Conservation (phyloP, 306 rosid species). For the Pyrus betulifolia region DNA sequence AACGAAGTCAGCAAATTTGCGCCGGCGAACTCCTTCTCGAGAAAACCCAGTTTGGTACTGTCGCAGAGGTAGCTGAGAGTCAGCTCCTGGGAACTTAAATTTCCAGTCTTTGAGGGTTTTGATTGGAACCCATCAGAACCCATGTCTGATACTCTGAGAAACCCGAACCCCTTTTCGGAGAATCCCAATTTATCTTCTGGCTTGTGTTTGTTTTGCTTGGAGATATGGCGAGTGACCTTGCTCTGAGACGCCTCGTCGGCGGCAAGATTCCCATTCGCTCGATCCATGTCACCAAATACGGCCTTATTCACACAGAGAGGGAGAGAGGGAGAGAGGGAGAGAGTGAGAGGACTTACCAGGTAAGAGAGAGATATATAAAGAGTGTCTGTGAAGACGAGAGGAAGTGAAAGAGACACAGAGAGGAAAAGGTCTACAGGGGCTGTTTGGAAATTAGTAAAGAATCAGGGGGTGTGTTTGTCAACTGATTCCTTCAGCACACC, state of each 20-base stretch:
- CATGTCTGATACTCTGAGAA: constrained; percentile 35
- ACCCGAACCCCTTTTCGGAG: constrained; percentile 33
- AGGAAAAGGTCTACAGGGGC: constrained; percentile 7
- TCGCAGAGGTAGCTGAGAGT: constrained; percentile 89
- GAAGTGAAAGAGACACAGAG: not conserved
- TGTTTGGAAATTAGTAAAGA: constrained; percentile 25
- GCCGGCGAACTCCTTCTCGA: constrained; percentile 45
- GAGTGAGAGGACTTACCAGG: not conserved
- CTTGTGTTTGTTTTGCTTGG: constrained; percentile 29
- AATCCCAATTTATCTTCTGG: constrained; percentile 35
- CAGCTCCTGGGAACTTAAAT: constrained; percentile 61
- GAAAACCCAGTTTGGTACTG: constrained; percentile 38
- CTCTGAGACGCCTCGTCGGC: constrained; percentile 76
- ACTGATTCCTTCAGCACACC: constrained; percentile 26
- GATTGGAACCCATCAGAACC: constrained; percentile 30
- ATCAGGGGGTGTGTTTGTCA: constrained; percentile 3
- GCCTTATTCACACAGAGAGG: not conserved
- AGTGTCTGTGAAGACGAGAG: not conserved
- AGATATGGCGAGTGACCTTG: constrained; percentile 52
- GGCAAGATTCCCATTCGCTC: constrained; percentile 27
- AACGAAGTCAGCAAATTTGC: constrained; percentile 41
- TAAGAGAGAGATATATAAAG: not conserved
- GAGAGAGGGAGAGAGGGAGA: not conserved
- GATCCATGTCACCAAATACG: constrained; percentile 65
- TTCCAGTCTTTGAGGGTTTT: constrained; percentile 26